phyloP scores from a whole-genome alignment of 139 green algal genomes.

The Chlorella sp. region DNA sequence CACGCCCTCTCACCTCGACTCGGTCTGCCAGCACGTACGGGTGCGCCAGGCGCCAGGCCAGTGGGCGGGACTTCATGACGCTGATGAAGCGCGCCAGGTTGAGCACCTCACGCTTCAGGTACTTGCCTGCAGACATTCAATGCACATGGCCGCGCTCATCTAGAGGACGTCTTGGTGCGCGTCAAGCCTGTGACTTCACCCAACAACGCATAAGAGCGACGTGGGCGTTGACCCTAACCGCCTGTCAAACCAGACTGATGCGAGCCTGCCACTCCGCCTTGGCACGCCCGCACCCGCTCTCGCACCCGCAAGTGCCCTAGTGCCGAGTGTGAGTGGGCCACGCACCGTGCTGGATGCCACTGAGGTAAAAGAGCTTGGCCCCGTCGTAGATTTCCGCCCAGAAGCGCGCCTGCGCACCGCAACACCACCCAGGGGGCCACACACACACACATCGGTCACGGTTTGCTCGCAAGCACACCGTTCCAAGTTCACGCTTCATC shows the following conservation, averaged over 20 bases:
- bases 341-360: conserved; percentile 73
- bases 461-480: neutral
- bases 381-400: conserved; percentile 98
- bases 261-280: too few species aligned
- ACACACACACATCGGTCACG: conserved; percentile 1
- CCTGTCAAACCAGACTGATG: too few species aligned
- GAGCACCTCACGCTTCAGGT: conserved; percentile 58
- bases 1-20: conserved; percentile 70
- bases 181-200: too few species aligned
- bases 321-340: too few species aligned
- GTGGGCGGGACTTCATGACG: conserved; percentile 88
- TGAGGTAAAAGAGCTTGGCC: conserved; percentile 98
- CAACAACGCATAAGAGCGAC: too few species aligned
- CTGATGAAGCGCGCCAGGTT: conserved; percentile 95
- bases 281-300: too few species aligned
- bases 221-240: too few species aligned
- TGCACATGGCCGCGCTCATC: too few species aligned
- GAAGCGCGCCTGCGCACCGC: conserved; percentile 58
- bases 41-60: conserved; percentile 85
- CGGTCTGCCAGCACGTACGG: conserved; percentile 88
- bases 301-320: too few species aligned
- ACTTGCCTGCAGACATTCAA: conserved; percentile 27
- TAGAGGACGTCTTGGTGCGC: too few species aligned
- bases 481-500: neutral
- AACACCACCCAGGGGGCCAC: neutral